These are phyloP conservation scores for Ramichloridium luteum DNA, from an alignment of 2,329 filamentous ascomycete species.

Conservation along the genomic window DNA sequence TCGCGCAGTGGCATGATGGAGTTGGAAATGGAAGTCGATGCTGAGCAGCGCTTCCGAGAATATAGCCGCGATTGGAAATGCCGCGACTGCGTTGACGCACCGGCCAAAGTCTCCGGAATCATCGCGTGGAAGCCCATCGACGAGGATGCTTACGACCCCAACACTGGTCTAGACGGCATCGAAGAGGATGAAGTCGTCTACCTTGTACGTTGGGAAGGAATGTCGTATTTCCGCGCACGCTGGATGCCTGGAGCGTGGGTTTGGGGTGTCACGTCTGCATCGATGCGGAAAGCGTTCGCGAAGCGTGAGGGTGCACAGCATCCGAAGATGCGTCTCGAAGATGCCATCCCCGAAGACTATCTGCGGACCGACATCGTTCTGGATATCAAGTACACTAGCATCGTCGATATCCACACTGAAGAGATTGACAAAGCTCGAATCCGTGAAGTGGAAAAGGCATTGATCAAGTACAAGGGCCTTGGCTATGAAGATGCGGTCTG, in stretches of 20 bases:
- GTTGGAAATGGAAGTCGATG: constrained; percentile 36
- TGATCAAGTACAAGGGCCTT: constrained; percentile 87
- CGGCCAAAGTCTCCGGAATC: constrained; percentile 59
- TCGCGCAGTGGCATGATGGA: constrained; percentile 32
- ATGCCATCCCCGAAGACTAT: constrained; percentile 80
- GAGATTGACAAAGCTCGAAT: constrained; percentile 61
- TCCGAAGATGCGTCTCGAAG: constrained; percentile 57
- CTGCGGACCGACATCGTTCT: constrained; percentile 83
- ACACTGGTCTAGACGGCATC: constrained; percentile 43
- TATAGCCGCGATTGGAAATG: constrained; percentile 70
- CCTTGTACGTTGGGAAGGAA: constrained; percentile 71
- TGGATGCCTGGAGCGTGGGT: constrained; percentile 92
- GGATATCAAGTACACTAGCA: constrained; percentile 56
- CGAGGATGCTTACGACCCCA: constrained; percentile 42
- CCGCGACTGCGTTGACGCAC: constrained; percentile 56
- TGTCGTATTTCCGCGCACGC: constrained; percentile 67
- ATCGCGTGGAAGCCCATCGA: constrained; percentile 76
- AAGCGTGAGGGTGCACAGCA: constrained; percentile 52
- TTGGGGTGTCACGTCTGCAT: constrained; percentile 51
- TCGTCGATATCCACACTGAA: constrained; percentile 47
- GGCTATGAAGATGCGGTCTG: constrained; percentile 84
- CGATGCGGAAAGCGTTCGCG: constrained; percentile 63
- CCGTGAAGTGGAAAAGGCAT: constrained; percentile 57
- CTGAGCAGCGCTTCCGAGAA: constrained; percentile 53
- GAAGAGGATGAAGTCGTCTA: constrained; percentile 78